phyloP scores from a whole-genome alignment of 2,329 filamentous ascomycete genomes.

The Byssochlamys sp. region DNA sequence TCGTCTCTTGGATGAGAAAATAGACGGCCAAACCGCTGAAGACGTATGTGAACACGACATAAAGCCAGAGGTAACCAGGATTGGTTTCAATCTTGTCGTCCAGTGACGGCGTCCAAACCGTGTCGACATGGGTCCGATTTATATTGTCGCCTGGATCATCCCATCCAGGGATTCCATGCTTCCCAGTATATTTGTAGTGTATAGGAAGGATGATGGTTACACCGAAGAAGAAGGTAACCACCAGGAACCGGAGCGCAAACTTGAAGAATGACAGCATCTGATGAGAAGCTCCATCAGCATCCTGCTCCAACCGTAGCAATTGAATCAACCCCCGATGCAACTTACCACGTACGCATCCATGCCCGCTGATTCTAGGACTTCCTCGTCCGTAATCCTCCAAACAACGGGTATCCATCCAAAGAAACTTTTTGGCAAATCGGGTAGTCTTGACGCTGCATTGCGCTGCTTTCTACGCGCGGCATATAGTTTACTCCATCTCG shows the following conservation, averaged over 20 bases:
- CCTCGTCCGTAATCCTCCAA: conserved; percentile 75
- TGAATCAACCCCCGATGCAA: conserved; percentile 8
- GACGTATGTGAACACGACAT: conserved; percentile 86
- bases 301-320: background rate
- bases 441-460: conserved; percentile 56
- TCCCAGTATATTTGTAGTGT: conserved; percentile 57
- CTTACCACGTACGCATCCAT: conserved; percentile 84
- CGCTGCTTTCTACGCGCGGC: conserved; percentile 74
- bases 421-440: conserved; percentile 69
- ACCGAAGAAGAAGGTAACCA: conserved; percentile 71
- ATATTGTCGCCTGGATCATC: conserved; percentile 25
- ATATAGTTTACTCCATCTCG: conserved; percentile 85
- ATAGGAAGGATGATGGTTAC: conserved; percentile 74
- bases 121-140: conserved; percentile 13
- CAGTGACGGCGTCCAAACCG: background rate
- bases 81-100: conserved; percentile 22
- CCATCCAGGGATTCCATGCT: conserved; percentile 30
- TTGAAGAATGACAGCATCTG: conserved; percentile 89
- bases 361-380: conserved; percentile 80
- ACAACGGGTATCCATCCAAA: conserved; percentile 89
- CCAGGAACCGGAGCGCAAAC: conserved; percentile 78
- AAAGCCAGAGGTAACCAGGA: conserved; percentile 69
- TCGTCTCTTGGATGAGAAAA: conserved; percentile 72
- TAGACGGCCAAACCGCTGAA: conserved; percentile 77
- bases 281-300: background rate